Evolutionary conservation across 345 rosid species (phyloP).

Genomic region (Rhizophora mangle): DNA sequence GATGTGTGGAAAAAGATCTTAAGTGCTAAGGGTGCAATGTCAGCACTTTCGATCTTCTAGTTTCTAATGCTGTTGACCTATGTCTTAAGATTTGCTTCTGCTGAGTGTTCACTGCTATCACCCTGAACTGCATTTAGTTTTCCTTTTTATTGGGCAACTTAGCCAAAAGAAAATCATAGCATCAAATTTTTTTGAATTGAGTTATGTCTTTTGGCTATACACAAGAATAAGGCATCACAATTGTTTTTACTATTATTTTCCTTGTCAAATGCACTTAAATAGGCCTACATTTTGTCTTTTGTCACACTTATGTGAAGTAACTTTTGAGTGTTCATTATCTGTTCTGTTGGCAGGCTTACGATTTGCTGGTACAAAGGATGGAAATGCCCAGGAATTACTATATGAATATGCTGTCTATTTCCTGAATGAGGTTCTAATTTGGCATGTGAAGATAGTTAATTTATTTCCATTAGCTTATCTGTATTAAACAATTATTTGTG

Average conservation of each 20-base stretch:
- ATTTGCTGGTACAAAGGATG: constrained; percentile 91
- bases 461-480: not conserved
- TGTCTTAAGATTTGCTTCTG: not conserved
- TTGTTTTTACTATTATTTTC: too few relatives aligned
- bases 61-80: too few relatives aligned
- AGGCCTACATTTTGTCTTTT: too few relatives aligned
- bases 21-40: too few relatives aligned
- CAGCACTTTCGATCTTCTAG: too few relatives aligned
- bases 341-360: constrained; percentile 56
- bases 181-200: not conserved
- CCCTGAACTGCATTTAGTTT: not conserved
- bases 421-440: constrained; percentile 73
- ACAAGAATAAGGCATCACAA: too few relatives aligned
- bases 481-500: constrained; percentile 15
- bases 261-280: too few relatives aligned
- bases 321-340: not conserved
- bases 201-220: not conserved
- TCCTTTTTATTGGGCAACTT: not conserved
- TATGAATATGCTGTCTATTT: constrained; percentile 73
- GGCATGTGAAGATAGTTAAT: constrained; percentile 17
- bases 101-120: not conserved
- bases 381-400: constrained; percentile 79
- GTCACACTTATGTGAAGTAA: too few relatives aligned
- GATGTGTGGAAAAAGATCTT: too few relatives aligned
- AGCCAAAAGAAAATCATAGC: not conserved